Evolutionary conservation across 345 rosid species (phyloP), one percentile per base, ranked within the genome.

Genomic region (Durio zibethinus): DNA sequence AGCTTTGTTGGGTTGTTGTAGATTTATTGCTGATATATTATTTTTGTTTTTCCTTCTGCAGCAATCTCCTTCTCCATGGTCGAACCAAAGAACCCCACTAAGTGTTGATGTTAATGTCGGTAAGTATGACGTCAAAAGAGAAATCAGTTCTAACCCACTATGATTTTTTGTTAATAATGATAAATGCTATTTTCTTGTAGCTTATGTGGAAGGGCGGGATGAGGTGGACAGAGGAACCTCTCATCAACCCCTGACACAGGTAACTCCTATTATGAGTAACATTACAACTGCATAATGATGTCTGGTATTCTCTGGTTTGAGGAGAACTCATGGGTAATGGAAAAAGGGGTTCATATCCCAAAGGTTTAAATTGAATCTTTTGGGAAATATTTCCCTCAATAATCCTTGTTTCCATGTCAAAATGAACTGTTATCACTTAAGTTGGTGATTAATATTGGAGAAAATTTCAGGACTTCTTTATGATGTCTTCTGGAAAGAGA

Each of bases 21-120:
- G 36, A 7, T 12, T 14, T 27, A 42, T 74, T 59, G 10, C 29
- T 74, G 54, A 74, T 62, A 0, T 74, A 42, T 27, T 25, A 31
- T 73, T 73, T 21, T 59, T 33, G 78, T 11, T 62, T 80, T 70
- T 79, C 47, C 74, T 50, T 14, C 65, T 8, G 79, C 90, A 93
- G 99, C 97, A 77, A 80, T 80, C 98, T 77, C 97, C 99, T 77
- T 93, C 98, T 65, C 90, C 98, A 33, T 96, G 98, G 99, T 77
- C 85, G 65, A 89, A 83, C 78, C 97, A 85, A 74, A 93, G 97
- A 88, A 82, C 94, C 11, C 80, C 89, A 43, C 81, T 92, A 25
- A 78, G 79, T 52, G 92, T 88, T 65, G 99, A 96, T 91, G 99
- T 96, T 75, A 96, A 96, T 77, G 92, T 96, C 77, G 99, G 98